Conservation (phyloP, 2,329 filamentous ascomycete species). For the Allantophomopsis lycopodina region DNA sequence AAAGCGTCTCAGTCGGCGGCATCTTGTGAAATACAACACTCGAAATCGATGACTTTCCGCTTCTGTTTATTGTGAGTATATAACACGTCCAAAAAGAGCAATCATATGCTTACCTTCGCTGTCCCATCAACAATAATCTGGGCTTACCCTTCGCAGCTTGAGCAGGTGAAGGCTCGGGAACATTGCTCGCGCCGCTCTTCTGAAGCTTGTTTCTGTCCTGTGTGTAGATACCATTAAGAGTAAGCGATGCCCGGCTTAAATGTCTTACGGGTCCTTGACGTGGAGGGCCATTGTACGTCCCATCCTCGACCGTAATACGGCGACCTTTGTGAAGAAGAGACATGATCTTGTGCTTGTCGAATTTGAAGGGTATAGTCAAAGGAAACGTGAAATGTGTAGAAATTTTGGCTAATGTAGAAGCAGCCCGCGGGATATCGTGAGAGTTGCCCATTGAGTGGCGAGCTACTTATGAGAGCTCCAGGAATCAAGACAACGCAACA, state of each 20-base stretch:
- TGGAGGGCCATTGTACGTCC: constrained; percentile 15
- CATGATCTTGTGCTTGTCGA: constrained; percentile 5
- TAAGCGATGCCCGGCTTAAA: constrained; percentile 46
- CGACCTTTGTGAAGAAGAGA: constrained; percentile 14
- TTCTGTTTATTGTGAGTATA: constrained; percentile 38
- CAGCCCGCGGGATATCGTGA: neutral
- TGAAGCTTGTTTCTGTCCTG: constrained; percentile 34
- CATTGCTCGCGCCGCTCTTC: constrained; percentile 26
- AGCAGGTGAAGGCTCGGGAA: constrained; percentile 28
- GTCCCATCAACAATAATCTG: constrained; percentile 83
- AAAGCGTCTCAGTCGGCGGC: constrained; percentile 87
- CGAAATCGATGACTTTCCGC: constrained; percentile 95
- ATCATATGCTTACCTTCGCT: constrained; percentile 54
- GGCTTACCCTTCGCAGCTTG: constrained; percentile 53
- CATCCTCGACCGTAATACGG: constrained; percentile 14
- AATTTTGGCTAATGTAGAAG: neutral
- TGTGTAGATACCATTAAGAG: constrained; percentile 46
- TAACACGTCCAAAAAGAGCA: neutral
- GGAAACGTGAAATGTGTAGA: no score
- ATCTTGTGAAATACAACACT: constrained; percentile 99
- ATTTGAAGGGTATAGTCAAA: no score
- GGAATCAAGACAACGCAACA: no score
- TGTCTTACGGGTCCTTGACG: constrained; percentile 22
- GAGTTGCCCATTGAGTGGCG: no score
- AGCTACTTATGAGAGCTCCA: no score